Percentiles rank a stretch among this genome's conserved stretches.
phyloP scores from a whole-genome alignment of 192 early-diverging fungal genomes.

The Podila clonocystis region DNA sequence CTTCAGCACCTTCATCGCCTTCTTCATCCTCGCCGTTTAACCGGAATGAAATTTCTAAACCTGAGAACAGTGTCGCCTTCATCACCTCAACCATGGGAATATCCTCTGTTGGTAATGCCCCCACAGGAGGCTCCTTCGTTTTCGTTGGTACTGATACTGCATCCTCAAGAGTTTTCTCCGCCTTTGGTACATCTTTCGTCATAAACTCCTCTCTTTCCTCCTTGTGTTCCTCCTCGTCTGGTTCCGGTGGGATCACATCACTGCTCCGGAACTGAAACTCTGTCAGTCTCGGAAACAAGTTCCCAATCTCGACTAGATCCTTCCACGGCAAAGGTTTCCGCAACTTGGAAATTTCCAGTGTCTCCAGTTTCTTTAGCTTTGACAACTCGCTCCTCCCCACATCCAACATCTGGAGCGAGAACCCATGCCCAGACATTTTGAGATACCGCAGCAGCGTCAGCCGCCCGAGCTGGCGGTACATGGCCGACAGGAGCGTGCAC shows the following conservation, averaged over 20 bases:
- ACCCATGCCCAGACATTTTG: slow-evolving; percentile 25
- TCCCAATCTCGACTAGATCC: slow-evolving; percentile 31
- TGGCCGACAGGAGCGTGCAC: slow-evolving; percentile 6
- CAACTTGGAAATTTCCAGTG: slow-evolving; percentile 16
- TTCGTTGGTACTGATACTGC: background rate
- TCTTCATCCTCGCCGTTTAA: slow-evolving; percentile 30
- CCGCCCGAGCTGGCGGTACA: slow-evolving; percentile 27
- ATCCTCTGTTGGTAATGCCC: background rate
- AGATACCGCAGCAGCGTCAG: slow-evolving; percentile 18
- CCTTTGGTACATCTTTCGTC: background rate
- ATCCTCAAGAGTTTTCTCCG: background rate
- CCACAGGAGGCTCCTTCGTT: too few species aligned
- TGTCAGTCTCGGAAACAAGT: slow-evolving; percentile 28
- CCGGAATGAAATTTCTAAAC: slow-evolving; percentile 21
- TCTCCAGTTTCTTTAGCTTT: slow-evolving; percentile 11
- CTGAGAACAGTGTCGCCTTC: slow-evolving; percentile 26
- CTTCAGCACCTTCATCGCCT: slow-evolving; percentile 5
- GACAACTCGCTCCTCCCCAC: slow-evolving; percentile 11
- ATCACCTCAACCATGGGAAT: slow-evolving; percentile 5
- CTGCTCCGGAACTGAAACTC: slow-evolving; percentile 28
- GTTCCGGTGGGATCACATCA: slow-evolving; percentile 21
- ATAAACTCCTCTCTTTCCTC: background rate
- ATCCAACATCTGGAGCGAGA: slow-evolving; percentile 23
- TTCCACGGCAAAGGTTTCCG: slow-evolving; percentile 20
- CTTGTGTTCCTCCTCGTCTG: too few species aligned